Evolutionary conservation across 2,329 filamentous ascomycete genomes (phyloP).

Genomic region (Tympanopsis confertula): DNA sequence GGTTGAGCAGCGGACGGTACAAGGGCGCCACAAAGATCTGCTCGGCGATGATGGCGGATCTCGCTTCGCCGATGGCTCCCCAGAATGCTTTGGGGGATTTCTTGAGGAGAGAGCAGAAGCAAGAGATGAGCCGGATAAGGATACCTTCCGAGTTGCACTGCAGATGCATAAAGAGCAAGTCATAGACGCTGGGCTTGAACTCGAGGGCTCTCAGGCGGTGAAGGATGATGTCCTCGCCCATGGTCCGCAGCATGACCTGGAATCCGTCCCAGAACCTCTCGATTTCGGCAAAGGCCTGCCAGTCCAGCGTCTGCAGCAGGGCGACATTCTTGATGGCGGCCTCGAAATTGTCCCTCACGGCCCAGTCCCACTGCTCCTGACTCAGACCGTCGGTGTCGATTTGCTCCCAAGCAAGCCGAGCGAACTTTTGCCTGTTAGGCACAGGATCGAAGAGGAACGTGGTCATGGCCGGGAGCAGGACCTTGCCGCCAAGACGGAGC

Average conservation of each 20-base stretch:
- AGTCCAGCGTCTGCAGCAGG: conserved; percentile 14
- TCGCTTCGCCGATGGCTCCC: conserved; percentile 74
- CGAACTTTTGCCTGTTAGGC: background rate
- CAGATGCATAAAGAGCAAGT: conserved; percentile 43
- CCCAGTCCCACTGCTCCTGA: conserved; percentile 73
- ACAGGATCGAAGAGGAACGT: background rate
- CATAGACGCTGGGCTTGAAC: conserved; percentile 48
- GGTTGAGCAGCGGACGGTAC: conserved; percentile 10
- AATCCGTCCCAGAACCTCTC: conserved; percentile 72
- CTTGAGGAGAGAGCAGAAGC: conserved; percentile 42
- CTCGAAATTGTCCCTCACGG: conserved; percentile 63
- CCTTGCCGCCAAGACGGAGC: background rate
- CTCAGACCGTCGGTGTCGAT: conserved; percentile 20
- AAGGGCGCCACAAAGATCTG: conserved; percentile 64
- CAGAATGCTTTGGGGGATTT: conserved; percentile 75
- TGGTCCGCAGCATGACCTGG: conserved; percentile 56
- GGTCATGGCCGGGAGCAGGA: background rate
- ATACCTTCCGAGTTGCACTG: conserved; percentile 40
- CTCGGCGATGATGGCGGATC: conserved; percentile 71
- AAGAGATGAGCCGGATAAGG: conserved; percentile 50
- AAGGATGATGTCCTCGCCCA: conserved; percentile 65
- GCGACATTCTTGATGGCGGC: conserved; percentile 53
- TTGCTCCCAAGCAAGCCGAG: background rate
- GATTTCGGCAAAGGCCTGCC: conserved; percentile 30
- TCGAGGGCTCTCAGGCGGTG: conserved; percentile 72